A percentile compares a stretch with the other conserved stretches of the same genome.
Conservation (phyloP, 495 filamentous ascomycete genomes). For the Annulohypoxylon bovei region DNA sequence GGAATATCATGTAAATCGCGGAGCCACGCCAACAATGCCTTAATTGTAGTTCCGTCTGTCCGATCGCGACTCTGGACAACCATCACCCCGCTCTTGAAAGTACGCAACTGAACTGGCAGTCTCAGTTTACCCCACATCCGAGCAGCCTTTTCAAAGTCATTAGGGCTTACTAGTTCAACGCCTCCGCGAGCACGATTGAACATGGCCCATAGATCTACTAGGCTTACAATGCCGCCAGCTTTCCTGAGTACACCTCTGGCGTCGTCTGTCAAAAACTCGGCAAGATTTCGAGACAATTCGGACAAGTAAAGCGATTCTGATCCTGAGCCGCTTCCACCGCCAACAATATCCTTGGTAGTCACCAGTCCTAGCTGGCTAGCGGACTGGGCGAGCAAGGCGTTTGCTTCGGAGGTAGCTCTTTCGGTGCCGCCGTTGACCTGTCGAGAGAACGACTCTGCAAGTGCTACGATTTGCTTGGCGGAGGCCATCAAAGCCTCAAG, state of each 20-base stretch:
- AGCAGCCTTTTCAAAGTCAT: conserved; percentile 91
- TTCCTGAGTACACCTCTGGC: conserved; percentile 77
- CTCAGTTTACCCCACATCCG: conserved; percentile 87
- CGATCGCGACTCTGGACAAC: conserved; percentile 90
- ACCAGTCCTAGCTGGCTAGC: conserved; percentile 86
- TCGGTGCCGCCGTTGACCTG: conserved; percentile 66
- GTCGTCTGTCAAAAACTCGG: conserved; percentile 95
- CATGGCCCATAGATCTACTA: conserved; percentile 96
- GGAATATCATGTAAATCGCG: conserved; percentile 72
- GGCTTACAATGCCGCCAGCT: conserved; percentile 92
- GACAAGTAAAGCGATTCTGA: conserved; percentile 68
- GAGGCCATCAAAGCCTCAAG: conserved; percentile 96
- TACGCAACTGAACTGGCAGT: conserved; percentile 84
- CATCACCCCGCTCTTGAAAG: conserved; percentile 90
- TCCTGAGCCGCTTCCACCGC: conserved; percentile 49
- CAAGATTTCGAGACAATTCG: conserved; percentile 88
- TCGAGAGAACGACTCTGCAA: conserved; percentile 86
- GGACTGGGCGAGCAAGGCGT: conserved; percentile 80
- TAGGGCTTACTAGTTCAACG: conserved; percentile 91
- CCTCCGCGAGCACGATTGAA: conserved; percentile 97
- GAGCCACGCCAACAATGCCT: conserved; percentile 79
- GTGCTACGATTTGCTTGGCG: conserved; percentile 92
- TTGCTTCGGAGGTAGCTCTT: conserved; percentile 70
- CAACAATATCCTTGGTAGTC: conserved; percentile 90
- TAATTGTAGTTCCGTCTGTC: conserved; percentile 90